These are phyloP conservation scores for Kurtzmaniella natalensis DNA, from an alignment of 1,139 yeast species.

Conservation along the genomic window DNA sequence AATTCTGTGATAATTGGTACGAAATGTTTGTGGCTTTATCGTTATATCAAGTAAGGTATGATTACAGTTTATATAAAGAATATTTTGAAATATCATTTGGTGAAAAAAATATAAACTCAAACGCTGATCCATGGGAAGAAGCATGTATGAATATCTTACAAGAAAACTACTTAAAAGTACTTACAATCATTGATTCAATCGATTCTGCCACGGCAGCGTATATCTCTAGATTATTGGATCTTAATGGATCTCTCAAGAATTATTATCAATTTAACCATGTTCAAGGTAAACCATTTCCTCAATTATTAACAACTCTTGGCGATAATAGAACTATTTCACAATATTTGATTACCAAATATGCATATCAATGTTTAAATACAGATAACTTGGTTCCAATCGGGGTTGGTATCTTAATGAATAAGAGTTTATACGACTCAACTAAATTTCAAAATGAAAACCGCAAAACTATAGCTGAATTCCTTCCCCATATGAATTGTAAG, in stretches of 20 bases:
- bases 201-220: constrained; percentile 70
- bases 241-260: constrained; percentile 53
- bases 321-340: constrained; percentile 49
- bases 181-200: constrained; percentile 56
- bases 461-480: constrained; percentile 50
- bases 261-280: constrained; percentile 30
- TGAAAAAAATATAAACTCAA: constrained; percentile 26
- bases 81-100: constrained; percentile 29
- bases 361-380: constrained; percentile 48
- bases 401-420: constrained; percentile 46
- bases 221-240: constrained; percentile 58
- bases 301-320: constrained; percentile 10
- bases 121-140: constrained; percentile 38
- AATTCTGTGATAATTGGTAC: constrained; percentile 59
- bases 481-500: constrained; percentile 56
- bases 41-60: constrained; percentile 54
- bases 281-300: constrained; percentile 12
- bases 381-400: constrained; percentile 63
- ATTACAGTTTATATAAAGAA: constrained; percentile 27
- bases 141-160: constrained; percentile 57
- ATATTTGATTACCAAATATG: constrained; percentile 57
- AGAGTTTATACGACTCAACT: constrained; percentile 21
- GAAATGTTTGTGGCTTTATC: constrained; percentile 62
- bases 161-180: constrained; percentile 54
- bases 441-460: constrained; percentile 23